A percentile compares a stretch with the other conserved stretches of the same genome.
These are phyloP conservation scores for Leccinum boreale DNA, from an alignment of 768 basidiomycete genomes.

Conservation along the genomic window DNA sequence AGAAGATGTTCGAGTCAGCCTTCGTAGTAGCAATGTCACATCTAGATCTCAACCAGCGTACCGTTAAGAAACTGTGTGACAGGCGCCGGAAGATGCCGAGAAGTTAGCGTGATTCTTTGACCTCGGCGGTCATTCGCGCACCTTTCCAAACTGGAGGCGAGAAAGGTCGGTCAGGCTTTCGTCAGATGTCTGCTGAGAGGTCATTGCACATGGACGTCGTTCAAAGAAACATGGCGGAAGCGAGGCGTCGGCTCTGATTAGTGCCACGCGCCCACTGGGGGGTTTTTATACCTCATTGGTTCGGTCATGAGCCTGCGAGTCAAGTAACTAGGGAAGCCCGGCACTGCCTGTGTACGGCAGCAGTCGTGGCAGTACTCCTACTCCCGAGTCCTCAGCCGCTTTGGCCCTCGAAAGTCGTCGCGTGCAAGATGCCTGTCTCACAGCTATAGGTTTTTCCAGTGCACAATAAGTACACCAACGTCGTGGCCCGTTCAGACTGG, in stretches of 20 bases:
- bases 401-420: no score
- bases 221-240: not conserved
- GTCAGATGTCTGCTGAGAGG: not conserved
- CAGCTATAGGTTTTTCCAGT: no score
- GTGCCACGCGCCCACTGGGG: not conserved
- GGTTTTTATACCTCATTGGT: not conserved
- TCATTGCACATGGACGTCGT: slow-evolving; percentile 3
- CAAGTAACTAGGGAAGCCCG: not conserved
- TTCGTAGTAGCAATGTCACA: not conserved
- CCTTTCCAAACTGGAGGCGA: slow-evolving; percentile 23
- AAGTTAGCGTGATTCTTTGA: not conserved
- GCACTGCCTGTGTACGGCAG: no score
- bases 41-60: not conserved
- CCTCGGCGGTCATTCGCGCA: not conserved
- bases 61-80: slow-evolving; percentile 19
- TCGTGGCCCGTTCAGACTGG: no score
- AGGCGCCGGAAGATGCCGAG: not conserved
- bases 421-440: no score
- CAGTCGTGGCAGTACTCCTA: no score
- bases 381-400: no score
- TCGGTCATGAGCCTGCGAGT: not conserved
- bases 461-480: no score
- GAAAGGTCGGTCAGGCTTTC: slow-evolving; percentile 7
- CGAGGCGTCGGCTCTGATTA: slow-evolving; percentile 16
- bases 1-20: not conserved